Conservation (phyloP, 495 filamentous ascomycete genomes). For the Podospora fimiseda region DNA sequence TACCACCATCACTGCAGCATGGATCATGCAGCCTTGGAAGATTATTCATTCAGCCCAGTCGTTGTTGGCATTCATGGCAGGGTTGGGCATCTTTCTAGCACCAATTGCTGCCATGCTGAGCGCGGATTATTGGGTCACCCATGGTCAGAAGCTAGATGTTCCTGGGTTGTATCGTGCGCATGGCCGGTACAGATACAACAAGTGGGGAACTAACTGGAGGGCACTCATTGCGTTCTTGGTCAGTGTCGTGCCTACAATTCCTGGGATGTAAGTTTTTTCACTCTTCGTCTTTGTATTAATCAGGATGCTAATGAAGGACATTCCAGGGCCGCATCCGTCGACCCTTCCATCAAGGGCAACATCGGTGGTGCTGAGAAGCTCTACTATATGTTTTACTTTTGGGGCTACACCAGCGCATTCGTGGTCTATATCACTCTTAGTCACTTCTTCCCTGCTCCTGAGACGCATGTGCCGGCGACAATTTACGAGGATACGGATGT, state of each 20-base stretch:
- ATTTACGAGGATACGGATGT: conserved; percentile 23
- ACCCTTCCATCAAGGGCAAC: conserved; percentile 12
- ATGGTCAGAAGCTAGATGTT: conserved; percentile 38
- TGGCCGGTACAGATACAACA: conserved; percentile 31
- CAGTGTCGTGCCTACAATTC: conserved; percentile 33
- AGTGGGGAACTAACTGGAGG: conserved; percentile 39
- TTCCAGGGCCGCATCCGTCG: conserved; percentile 21
- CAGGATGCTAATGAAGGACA: conserved; percentile 6
- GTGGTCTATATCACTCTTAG: conserved; percentile 25
- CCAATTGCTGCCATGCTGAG: conserved; percentile 44
- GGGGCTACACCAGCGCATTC: conserved; percentile 36
- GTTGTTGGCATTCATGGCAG: conserved; percentile 54
- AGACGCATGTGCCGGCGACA: conserved; percentile 25
- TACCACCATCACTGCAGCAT: conserved; percentile 49
- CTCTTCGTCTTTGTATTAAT: not conserved
- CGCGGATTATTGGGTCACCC: conserved; percentile 46
- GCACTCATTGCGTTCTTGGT: conserved; percentile 37
- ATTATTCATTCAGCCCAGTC: conserved; percentile 53
- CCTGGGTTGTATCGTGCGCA: conserved; percentile 34
- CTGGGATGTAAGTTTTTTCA: conserved; percentile 29
- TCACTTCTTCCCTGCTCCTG: conserved; percentile 30
- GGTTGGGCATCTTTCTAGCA: conserved; percentile 40
- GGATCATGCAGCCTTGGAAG: conserved; percentile 59
- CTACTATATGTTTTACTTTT: conserved; percentile 36
- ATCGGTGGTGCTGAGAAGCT: conserved; percentile 25